A percentile compares a stretch with the other conserved stretches of the same genome.
phyloP scores from a whole-genome alignment of 345 rosid species.

The Hirschfeldia incana region DNA sequence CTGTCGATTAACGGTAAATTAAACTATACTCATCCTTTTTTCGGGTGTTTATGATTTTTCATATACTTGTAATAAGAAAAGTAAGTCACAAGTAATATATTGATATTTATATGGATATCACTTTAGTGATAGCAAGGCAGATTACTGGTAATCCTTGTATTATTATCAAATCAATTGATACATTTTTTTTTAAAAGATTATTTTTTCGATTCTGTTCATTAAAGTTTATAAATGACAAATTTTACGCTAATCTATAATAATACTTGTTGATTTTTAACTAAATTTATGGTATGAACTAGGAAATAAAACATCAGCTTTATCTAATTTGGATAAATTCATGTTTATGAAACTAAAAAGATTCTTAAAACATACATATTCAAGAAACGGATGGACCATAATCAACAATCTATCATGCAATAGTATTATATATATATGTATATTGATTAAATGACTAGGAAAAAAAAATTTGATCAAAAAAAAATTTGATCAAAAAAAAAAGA shows the following conservation, averaged over 20 bases:
- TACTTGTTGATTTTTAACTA: not conserved
- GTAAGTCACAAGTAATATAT: not conserved
- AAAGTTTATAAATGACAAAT: no score
- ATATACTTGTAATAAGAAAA: not conserved
- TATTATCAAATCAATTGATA: no score
- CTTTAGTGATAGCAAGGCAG: no score
- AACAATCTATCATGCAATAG: not conserved
- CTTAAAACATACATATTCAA: not conserved
- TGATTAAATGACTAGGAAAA: not conserved
- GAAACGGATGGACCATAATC: not conserved
- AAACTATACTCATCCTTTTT: not conserved
- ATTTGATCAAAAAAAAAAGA: not conserved
- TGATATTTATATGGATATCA: no score
- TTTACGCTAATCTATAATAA: not conserved
- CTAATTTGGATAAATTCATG: not conserved
- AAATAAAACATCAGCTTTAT: not conserved
- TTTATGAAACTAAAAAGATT: not conserved
- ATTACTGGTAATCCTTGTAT: no score
- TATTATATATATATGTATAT: not conserved
- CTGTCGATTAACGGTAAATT: conserved; percentile 74
- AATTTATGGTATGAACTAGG: not conserved
- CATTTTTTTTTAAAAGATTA: no score
- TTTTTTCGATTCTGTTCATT: no score
- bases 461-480: not conserved
- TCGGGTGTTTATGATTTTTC: not conserved